phyloP scores from a whole-genome alignment of 2,329 filamentous ascomycete genomes.

The Cadophora luteo-olivacea region DNA sequence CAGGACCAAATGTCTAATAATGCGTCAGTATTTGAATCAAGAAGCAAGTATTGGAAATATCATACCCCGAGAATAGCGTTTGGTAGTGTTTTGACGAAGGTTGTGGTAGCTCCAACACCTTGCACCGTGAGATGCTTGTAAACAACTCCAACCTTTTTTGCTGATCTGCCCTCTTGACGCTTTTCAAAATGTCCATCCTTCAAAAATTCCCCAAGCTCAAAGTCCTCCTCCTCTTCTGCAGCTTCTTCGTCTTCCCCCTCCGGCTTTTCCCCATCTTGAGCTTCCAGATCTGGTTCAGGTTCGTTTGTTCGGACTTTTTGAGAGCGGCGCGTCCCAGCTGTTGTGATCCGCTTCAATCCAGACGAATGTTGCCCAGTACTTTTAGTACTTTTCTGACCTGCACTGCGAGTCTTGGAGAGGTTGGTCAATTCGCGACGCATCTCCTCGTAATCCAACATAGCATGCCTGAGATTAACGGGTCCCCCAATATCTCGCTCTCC shows the following conservation, averaged over 20 bases:
- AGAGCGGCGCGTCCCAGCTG: conserved; percentile 30
- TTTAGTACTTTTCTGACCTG: conserved; percentile 26
- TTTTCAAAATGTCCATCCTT: conserved; percentile 79
- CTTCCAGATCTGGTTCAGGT: conserved; percentile 36
- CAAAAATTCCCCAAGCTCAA: conserved; percentile 74
- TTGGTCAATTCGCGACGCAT: conserved; percentile 61
- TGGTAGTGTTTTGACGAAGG: conserved; percentile 75
- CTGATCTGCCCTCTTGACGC: conserved; percentile 67
- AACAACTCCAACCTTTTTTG: conserved; percentile 79
- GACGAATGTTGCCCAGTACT: conserved; percentile 19
- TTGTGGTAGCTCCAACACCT: conserved; percentile 69
- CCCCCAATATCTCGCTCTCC: conserved; percentile 65
- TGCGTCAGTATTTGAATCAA: conserved; percentile 6
- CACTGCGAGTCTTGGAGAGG: conserved; percentile 52
- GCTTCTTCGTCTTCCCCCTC: conserved; percentile 25
- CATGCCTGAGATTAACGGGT: conserved; percentile 56
- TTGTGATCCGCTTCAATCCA: conserved; percentile 26
- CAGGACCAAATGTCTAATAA: conserved; percentile 74
- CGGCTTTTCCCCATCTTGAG: conserved; percentile 38
- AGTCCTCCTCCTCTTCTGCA: conserved; percentile 58
- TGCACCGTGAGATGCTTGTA: conserved; percentile 80
- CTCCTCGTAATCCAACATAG: conserved; percentile 65
- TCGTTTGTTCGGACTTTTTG: background rate
- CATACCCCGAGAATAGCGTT: conserved; percentile 69
- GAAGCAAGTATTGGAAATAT: background rate